These are phyloP conservation scores for carrot (Daucus carota) DNA, from an alignment of 129 eudicot species.

Conservation along the genomic window DH1_v3.0 NC_030382.2:43087501-43088000, in stretches of 20 bases:
- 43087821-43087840: background rate
- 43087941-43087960: background rate
- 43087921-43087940: background rate
- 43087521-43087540: background rate
- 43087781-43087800: background rate
- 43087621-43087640: background rate
- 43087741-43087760: background rate
- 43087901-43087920: background rate
- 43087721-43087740: background rate
- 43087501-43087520: background rate
- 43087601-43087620: background rate
- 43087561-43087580: background rate
- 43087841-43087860: background rate
- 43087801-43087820: background rate
- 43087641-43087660: background rate
- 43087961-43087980: background rate
- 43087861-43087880: background rate
- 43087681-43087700: no score
- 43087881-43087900: background rate
- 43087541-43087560: background rate
- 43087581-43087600: background rate
- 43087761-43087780: background rate
- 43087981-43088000: background rate
- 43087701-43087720: no score
- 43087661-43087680: no score